Evolutionary conservation across 345 rosid genomes (phyloP), one percentile per base, ranked within the genome.

Genomic region (Geranium brycei): DNA sequence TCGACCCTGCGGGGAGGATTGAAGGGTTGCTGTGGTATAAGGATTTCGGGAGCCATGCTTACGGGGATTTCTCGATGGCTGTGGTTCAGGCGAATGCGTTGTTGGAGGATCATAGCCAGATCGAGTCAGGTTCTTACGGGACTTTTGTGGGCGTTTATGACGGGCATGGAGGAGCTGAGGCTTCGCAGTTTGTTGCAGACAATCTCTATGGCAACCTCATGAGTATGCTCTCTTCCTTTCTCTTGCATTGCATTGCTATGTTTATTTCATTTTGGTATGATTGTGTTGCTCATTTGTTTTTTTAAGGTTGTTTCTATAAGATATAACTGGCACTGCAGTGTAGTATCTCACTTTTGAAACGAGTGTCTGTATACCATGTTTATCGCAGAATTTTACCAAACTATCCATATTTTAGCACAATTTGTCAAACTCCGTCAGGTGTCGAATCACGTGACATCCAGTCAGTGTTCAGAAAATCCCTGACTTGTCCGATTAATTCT

Each of bases 121-220:
- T 91, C 32, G 96, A 91, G 79, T 88, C 91, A 66, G 77, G 82
- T 63, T 79, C 87, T 64, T 80, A 63, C 3, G 96, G 91, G 19
- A 86, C 91, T 7, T 86, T 86, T 23, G 67, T 86, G 40, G 93
- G 97, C 3, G 79, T 91, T 1, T 83, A 88, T 56, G 97, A 91
- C 78, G 97, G 97, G 5, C 97, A 88, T 73, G 96, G 82, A 62
- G 98, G 98, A 53, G 76, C 81, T 17, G 89, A 88, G 71, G 78
- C 95, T 67, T 77, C 96, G n/a, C 73, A 73, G 51, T 91, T 85
- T 66, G 66, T 88, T 72, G 71, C 65, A 17, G 69, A 79, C 76
- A 85, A 76, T 66, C 82, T 88, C 56, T 88, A 83, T 76, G 40
- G 62, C 64, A 81, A 87, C 62, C 70, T 91, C 65, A 82, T 81